Conservation (phyloP, 768 basidiomycete genomes). For the Phanerochaete sordida region DNA sequence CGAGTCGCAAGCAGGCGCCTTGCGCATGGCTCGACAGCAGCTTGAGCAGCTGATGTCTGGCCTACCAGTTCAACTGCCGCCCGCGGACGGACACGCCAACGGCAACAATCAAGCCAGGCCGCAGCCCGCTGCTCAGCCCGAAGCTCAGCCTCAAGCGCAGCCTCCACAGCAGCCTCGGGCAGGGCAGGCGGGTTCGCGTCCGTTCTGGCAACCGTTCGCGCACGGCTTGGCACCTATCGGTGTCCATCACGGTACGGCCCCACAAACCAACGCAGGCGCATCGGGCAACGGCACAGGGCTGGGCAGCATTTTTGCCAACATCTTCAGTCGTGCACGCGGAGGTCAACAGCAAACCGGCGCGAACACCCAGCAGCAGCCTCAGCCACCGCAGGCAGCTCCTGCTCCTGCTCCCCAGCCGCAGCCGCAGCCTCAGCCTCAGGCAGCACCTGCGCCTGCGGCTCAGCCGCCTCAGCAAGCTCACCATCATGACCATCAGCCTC, state of each 20-base stretch:
- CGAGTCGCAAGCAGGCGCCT: neutral
- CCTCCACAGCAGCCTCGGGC: neutral
- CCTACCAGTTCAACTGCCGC: neutral
- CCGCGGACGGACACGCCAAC: neutral
- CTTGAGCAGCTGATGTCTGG: neutral
- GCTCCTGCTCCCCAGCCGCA: slow-evolving; percentile 8
- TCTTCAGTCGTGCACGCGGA: neutral
- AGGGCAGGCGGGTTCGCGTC: neutral
- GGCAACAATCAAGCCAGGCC: neutral
- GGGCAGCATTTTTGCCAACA: neutral
- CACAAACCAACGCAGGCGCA: neutral
- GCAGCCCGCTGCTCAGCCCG: slow-evolving; percentile 4
- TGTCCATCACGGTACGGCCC: neutral
- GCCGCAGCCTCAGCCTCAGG: slow-evolving; percentile 9
- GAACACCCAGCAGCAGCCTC: neutral
- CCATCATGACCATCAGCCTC: neutral
- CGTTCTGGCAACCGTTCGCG: neutral
- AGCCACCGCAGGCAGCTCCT: slow-evolving; percentile 1
- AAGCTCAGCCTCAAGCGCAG: slow-evolving; percentile 8
- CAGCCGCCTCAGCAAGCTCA: neutral
- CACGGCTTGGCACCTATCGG: neutral
- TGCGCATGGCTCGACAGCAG: neutral
- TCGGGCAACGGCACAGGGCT: neutral
- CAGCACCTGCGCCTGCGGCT: neutral
- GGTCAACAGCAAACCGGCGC: neutral